Base-by-base conservation (phyloP, 2,329 filamentous ascomycete species). In the Chaetothyriales sp. region DNA sequence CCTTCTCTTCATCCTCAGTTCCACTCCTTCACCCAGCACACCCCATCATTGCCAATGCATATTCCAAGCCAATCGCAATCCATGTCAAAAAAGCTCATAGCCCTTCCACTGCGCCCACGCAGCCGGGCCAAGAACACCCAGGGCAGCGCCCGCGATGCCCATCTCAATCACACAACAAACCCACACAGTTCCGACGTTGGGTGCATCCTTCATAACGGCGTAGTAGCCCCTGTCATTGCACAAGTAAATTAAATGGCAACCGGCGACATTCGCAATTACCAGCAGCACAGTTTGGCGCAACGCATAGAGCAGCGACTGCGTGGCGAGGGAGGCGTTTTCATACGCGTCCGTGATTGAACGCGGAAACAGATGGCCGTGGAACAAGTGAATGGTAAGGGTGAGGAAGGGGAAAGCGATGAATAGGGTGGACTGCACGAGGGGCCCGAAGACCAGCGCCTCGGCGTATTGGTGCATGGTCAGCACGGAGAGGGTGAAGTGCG, bases 81-180 rank as follows among this genome's bases (percentile, higher is more conserved):
- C 22, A 25, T 25, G 22, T 40, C 33, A 40, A 40, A 40, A 40
- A 40, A 75, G 68, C 1, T 67, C 65, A 63, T 78, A 79, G 2
- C 73, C 74, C 58, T 74, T 77, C 70, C 71, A 80, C 68, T 70
- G 75, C 4, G 75, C 66, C 66, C 74, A 82, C 1, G 62, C 66
- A 49, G 74, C 60, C 13, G 80, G 75, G n/a, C 70, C 65, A 43
- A 70, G 51, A 19, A 78, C 67, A 45, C 75, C 79, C n/a, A 70
- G 62, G 20, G 83, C 70, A 0, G 85, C 86, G 62, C 78, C 81
- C 0, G 73, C 63, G 43, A 94, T 71, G 51, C 87, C 77, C 69
- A 95, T 77, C 70, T 98, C 92, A 46, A 97, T 76, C 19, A 97
- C 83, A 29, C 85, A 81, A 89, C 90, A 97, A 4, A 97, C 77